phyloP scores from a whole-genome alignment of 106 monocot species.

The Apostasia shenzhenica region DNA sequence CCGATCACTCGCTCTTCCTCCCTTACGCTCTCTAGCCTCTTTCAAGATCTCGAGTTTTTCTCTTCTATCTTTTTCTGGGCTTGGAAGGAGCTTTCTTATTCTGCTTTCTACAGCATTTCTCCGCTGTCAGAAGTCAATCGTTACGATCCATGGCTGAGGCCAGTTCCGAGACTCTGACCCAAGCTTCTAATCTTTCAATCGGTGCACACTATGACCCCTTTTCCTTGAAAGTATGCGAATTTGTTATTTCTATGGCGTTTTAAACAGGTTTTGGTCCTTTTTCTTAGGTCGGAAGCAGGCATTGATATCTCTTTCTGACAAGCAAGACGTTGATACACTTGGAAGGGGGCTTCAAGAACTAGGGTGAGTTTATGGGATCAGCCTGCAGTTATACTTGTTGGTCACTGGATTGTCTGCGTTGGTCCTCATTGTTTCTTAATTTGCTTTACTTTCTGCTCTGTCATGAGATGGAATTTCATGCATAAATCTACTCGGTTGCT shows the following conservation, averaged over 20 bases:
- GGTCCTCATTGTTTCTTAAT: too few relatives aligned
- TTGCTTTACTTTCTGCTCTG: too few relatives aligned
- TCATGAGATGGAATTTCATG: too few relatives aligned
- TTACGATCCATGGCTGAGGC: not conserved
- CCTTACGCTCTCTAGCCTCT: not conserved
- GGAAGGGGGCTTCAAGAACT: slow-evolving; percentile 76
- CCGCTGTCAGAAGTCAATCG: not conserved
- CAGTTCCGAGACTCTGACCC: not conserved
- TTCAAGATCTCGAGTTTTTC: not conserved
- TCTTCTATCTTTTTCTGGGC: not conserved
- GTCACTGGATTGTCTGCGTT: too few relatives aligned
- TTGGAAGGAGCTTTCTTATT: not conserved
- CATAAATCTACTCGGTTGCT: too few relatives aligned
- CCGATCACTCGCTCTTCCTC: too few relatives aligned
- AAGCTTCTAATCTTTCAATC: not conserved
- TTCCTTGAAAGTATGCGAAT: not conserved
- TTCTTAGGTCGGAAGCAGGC: slow-evolving; percentile 63
- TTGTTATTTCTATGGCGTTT: not conserved
- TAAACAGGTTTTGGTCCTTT: not conserved
- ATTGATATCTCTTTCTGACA: slow-evolving; percentile 90
- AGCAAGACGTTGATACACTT: slow-evolving; percentile 64
- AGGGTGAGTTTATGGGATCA: slow-evolving; percentile 34
- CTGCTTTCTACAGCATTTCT: not conserved
- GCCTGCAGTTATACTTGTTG: too few relatives aligned
- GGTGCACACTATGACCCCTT: not conserved